A percentile compares a stretch with the other conserved stretches of the same genome.
phyloP scores from a whole-genome alignment of 2,329 filamentous ascomycete genomes.

The Talaromyces funiculosus region DNA sequence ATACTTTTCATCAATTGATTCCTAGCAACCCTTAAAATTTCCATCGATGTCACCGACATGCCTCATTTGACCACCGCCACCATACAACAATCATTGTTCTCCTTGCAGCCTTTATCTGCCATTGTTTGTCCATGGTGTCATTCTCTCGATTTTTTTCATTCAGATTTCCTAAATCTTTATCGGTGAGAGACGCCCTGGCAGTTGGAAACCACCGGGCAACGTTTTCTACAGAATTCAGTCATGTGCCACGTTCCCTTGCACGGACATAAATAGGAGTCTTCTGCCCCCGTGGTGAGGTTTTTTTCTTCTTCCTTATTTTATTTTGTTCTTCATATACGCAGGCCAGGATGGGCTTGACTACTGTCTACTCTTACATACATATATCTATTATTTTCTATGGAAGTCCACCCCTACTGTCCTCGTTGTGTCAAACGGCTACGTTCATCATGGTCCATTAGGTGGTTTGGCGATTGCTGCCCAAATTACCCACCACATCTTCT shows the following conservation, averaged over 20 bases:
- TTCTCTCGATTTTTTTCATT: not conserved
- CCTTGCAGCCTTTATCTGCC: not conserved
- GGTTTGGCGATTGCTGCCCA: too few species aligned
- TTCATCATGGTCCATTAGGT: too few species aligned
- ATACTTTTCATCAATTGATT: not conserved
- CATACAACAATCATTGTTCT: not conserved
- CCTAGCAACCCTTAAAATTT: not conserved
- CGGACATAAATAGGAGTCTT: not conserved
- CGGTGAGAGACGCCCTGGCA: not conserved
- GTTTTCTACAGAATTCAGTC: not conserved
- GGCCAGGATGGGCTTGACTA: not conserved
- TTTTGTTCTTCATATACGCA: not conserved
- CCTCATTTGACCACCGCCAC: not conserved
- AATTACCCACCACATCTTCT: too few species aligned
- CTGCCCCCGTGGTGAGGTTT: not conserved
- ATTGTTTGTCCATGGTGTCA: not conserved
- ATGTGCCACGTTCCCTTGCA: not conserved
- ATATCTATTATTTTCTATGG: not conserved
- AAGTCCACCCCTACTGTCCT: too few species aligned
- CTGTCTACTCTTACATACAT: not conserved
- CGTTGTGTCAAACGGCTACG: too few species aligned
- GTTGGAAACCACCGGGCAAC: not conserved
- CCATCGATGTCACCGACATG: not conserved
- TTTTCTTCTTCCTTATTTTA: not conserved
- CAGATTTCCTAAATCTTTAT: not conserved